phyloP scores from a whole-genome alignment of 345 rosid genomes.

The Euphorbia lathyris region DNA sequence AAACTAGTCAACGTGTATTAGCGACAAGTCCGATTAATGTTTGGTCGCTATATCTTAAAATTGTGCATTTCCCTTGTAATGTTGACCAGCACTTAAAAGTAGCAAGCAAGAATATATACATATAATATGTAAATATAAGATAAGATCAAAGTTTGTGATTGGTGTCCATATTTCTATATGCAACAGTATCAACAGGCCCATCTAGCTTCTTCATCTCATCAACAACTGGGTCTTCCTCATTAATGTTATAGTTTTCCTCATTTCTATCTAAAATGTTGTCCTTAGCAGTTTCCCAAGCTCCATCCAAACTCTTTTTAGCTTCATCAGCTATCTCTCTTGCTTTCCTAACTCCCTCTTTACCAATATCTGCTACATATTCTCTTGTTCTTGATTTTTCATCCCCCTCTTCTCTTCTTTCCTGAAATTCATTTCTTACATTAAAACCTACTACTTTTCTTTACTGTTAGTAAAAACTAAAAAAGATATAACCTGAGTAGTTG shows the following conservation, averaged over 20 bases:
- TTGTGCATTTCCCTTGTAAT: too few relatives aligned
- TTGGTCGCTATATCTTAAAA: too few relatives aligned
- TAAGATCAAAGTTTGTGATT: too few relatives aligned
- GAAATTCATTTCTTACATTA: conserved; percentile 33
- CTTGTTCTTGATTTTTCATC: background rate
- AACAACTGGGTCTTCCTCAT: conserved; percentile 36
- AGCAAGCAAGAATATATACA: too few relatives aligned
- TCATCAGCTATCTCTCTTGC: conserved; percentile 32
- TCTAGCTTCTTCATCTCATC: conserved; percentile 32
- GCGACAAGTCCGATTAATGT: too few relatives aligned
- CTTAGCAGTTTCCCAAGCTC: conserved; percentile 41
- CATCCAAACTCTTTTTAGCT: conserved; percentile 39
- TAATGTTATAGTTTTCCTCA: conserved; percentile 23
- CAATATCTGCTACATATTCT: conserved; percentile 35
- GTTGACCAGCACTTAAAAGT: too few relatives aligned
- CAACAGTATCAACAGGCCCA: conserved; percentile 45
- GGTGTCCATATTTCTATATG: conserved; percentile 29
- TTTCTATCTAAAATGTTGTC: conserved; percentile 25
- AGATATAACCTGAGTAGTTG: too few relatives aligned
- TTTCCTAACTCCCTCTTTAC: conserved; percentile 41
- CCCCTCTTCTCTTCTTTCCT: conserved; percentile 16
- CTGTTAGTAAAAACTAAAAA: too few relatives aligned
- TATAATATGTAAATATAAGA: too few relatives aligned
- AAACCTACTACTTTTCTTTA: too few relatives aligned
- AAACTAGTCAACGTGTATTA: too few relatives aligned